Base-by-base conservation (phyloP, 331 rosid genomes). In the Saraca asoca region DNA sequence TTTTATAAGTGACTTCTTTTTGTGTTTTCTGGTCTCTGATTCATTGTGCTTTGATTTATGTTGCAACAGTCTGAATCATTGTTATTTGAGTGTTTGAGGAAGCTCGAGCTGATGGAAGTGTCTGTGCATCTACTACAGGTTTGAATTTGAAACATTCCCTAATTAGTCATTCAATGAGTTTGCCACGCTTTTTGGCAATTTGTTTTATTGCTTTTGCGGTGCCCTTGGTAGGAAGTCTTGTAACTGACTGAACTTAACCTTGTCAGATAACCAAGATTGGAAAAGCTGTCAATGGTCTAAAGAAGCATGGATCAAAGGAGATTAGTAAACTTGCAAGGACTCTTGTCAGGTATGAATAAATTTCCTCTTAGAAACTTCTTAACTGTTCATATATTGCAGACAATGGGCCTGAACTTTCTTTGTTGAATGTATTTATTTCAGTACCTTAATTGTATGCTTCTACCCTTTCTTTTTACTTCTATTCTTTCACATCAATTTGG, bases 221-320 rank as follows among this genome's bases (percentile, higher is more conserved):
- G n/a, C 3, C 2, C 31, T 24, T 24, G 3, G 31, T 15, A 9
- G 35, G 20, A n/a, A 42, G 58, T 54, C 24, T 29, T 62, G 33
- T 72, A 73, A 74, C 52, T 61, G 34, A 73, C 0, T 9, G 33
- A 42, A 24, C 3, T 24, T 24, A 9, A 62, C 74, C 82, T 79
- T 77, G 31, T 54, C 92, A 91, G 98, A 85, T 82, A 37, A 94
- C 99, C 69, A 89, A 88, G 79, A 94, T 94, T 75, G 99, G 99
- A 76, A 90, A 83, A 82, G 85, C 85, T 35, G 99, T 94, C 34
- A 86, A 80, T 63, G 72, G 83, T 42, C 80, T 94, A 7, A 58
- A 92, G 38, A 94, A 85, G 82, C 92, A 85, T 59, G 83, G 83
- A 75, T 83, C 95, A 5, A 71, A 75, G 59, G 75, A 78, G n/a